Conservation (phyloP, 805 yeast species). For the Candida yuanshanica region DNA sequence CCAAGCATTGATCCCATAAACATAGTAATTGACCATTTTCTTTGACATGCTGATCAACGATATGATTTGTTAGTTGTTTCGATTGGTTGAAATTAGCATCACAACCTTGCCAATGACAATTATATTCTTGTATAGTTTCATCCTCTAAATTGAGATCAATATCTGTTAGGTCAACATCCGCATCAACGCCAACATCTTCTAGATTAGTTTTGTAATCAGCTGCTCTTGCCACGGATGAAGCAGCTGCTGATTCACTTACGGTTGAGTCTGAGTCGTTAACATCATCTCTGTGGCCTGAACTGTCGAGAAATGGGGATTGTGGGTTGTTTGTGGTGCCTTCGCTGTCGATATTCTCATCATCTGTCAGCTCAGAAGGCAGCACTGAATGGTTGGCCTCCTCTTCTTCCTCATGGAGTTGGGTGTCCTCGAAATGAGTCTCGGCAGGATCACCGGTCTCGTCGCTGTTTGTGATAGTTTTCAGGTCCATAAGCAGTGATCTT, state of each 20-base stretch:
- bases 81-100: neutral
- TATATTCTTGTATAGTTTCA: neutral
- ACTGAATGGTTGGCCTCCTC: neutral
- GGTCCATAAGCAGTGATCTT: too few species aligned
- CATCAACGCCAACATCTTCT: constrained; percentile 2
- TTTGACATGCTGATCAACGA: constrained; percentile 7
- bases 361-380: constrained; percentile 3
- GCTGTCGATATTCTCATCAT: constrained; percentile 3
- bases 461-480: neutral
- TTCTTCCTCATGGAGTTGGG: too few species aligned
- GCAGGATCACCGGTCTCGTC: neutral
- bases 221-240: neutral
- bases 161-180: constrained; percentile 1
- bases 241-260: neutral
- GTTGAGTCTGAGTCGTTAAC: neutral
- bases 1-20: constrained; percentile 1
- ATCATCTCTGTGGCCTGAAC: neutral
- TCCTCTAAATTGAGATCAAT: neutral
- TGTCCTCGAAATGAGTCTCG: neutral
- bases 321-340: neutral
- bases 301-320: neutral
- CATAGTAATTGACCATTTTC: neutral
- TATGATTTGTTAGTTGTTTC: constrained; percentile 7
- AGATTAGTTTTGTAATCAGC: neutral
- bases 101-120: constrained; percentile 15